Evolutionary conservation across 2,329 filamentous ascomycete genomes (phyloP), one percentile per base, ranked within the genome.

Genomic region (Amylocarpus encephaloides): DNA sequence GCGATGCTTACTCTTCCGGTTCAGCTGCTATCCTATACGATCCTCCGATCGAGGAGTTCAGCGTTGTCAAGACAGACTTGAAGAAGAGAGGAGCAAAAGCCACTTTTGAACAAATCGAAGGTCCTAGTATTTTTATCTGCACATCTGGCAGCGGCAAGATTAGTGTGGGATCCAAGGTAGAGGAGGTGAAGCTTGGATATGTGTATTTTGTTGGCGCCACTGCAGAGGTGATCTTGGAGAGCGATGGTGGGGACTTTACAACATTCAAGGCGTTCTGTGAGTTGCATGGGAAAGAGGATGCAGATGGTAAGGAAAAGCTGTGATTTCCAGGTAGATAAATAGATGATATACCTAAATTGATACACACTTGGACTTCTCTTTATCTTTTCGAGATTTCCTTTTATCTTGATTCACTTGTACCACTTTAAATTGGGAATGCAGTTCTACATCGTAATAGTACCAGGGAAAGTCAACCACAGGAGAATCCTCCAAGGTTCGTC

Each of bases 211-310:
- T 96, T 3, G 93, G 93, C 2, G 86, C 93, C 2, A 91, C 86
- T 15, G 91, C 93, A 0, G 86, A 94, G 69, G 76, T 86, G 33
- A 78, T 92, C 2, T 70, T 97, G 45, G 85, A 95, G 71, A 88
- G 78, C 11, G 71, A 75, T 1, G 81, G 81, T 22, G 84, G 89
- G 50, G 80, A 85, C 49, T 85, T 97, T 59, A 85, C 86, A 22
- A 91, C 86, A 0, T 98, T 94, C 74, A 93, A 91, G 73, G 93
- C 92, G 0, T 96, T 95, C 67, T 95, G 90, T 64, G 91, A 96
- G 73, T 75, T 95, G 53, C 79, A 82, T 11, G 72, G 70, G 13
- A 65, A 63, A 41, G 62, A 65, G 36, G 54, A 48, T 45, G 49
- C 47, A 57, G 39, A 61, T 42, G 56, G 50, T 6, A 58, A 54